Evolutionary conservation across 75 land plant genomes (phyloP), one percentile per base, ranked within the genome.

Genomic region (Larix kaempferi): DNA sequence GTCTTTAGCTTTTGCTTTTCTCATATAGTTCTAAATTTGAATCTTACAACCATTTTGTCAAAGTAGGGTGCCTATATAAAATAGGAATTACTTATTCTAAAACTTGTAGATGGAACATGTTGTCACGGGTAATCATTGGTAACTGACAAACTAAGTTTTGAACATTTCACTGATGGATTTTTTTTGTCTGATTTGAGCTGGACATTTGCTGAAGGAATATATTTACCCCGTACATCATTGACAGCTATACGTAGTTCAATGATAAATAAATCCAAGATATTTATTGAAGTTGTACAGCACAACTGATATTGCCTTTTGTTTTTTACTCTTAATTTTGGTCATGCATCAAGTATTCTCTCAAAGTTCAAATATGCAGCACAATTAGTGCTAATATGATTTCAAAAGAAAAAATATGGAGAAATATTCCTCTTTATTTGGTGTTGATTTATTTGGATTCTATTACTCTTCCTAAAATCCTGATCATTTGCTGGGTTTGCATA

Each of bases 301-400:
- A 69, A 29, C 19, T 65, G 37, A 29, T 65, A 33, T 37, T 65
- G 2, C 16, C 35, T 65, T 21, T n/a, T 69, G 54, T 69, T 69
- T 21, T 69, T 41, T 69, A 44, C 23, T 41, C 21, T 12, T 23
- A 69, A 39, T 69, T 23, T 41, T 21, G 73, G n/a, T 35, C 72
- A 35, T 7, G 3, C 22, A 37, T 67, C 12, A 22, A 16, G 21
- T 57, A n/a, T 29, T 55, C 22, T 75, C 41, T 17, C 10, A 49
- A 10, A 10, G 52, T 49, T 49, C 54, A 21, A 56, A 23, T 33
- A 64, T 59, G 73, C 21, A 27, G 19, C 41, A 25, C 17, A 78
- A 66, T 61, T 74, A 75, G 19, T 35, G 17, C 2, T 27, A 25
- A 77, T 74, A 55, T 74, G 29, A 74, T 61, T 55, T 49, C 16